A percentile compares a stretch with the other conserved stretches of the same genome.
phyloP scores from a whole-genome alignment of 495 filamentous ascomycete genomes.

The Penicillium mononematosum region DNA sequence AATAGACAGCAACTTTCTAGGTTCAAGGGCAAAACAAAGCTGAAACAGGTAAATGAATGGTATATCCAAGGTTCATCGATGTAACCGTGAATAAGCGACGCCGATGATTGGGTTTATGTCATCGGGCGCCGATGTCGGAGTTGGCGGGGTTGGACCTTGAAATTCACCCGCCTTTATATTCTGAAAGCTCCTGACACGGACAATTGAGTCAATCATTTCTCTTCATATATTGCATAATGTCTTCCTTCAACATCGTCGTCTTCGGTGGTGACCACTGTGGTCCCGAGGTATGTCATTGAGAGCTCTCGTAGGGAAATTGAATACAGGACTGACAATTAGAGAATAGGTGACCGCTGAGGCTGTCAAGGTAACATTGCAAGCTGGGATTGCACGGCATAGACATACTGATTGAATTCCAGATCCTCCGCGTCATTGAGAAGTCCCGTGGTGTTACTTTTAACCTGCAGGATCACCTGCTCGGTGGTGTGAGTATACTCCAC shows the following conservation, averaged over 20 bases:
- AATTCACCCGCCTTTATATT: conserved; percentile 31
- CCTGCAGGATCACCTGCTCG: conserved; percentile 87
- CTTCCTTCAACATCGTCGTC: conserved; percentile 60
- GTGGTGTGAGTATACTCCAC: conserved; percentile 67
- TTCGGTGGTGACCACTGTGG: conserved; percentile 92
- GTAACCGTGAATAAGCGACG: conserved; percentile 9
- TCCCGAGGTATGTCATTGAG: conserved; percentile 68
- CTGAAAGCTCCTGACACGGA: conserved; percentile 14
- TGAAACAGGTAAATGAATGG: too few species aligned
- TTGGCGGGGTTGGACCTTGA: conserved; percentile 25
- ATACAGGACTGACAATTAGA: conserved; percentile 7
- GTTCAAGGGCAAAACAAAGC: too few species aligned
- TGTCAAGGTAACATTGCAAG: conserved; percentile 64
- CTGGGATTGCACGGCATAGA: background rate
- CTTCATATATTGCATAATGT: conserved; percentile 32
- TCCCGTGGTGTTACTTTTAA: conserved; percentile 73
- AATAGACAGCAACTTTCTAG: too few species aligned
- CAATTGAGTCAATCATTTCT: conserved; percentile 18
- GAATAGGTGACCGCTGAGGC: conserved; percentile 65
- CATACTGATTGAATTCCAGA: conserved; percentile 26
- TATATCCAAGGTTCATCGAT: too few species aligned
- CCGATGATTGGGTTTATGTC: conserved; percentile 7
- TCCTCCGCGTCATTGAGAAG: conserved; percentile 72
- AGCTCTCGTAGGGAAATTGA: conserved; percentile 7
- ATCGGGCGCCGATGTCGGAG: conserved; percentile 33